Evolutionary conservation across 2,329 filamentous ascomycete genomes (phyloP), one percentile per base, ranked within the genome.

Genomic region (Diaporthe capsici): DNA sequence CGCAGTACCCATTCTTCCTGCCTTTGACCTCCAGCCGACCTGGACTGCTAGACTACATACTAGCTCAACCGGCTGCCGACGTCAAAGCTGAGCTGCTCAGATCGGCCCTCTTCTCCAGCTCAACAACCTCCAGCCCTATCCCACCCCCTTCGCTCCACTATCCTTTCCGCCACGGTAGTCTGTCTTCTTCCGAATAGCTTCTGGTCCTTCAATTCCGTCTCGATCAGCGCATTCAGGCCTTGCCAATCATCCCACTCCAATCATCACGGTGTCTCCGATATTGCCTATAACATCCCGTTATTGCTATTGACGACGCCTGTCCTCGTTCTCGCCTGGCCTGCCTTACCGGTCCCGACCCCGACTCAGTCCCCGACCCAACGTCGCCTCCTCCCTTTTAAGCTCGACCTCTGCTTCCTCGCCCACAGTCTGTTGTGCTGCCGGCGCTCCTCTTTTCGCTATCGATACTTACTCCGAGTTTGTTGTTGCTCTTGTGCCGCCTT

Each of bases 191-290:
- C 51, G 72, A 47, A 76, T 71, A 74, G 31, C 47, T 68, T 63
- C 74, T 53, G 63, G 44, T 75, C 58, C 57, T 63, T 57, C 63
- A 68, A 44, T 74, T 60, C 71, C 44, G 42, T 72, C 73, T 63
- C 61, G 44, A 63, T 73, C 71, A 53, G 68, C 61, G 34, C 65
- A 58, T 51, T 49, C 47, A 39, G 73, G 73, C 76, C 61, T 73
- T 55, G 65, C 47, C 57, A 47, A 51, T 67, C 67, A 60, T 77
- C 73, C 61, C 71, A 53, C 57, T n/a, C 47, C 51, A 53, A 73
- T 73, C 71, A 73, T 67, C 76, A 77, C 76, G 76, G 76, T 77
- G 76, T 75, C 76, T 75, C 76, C 76, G 76, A 77, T 77, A 77
- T 77, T 77, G 73, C 49, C 63, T 77, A 74, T 53, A 75, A 70